Evolutionary conservation across 2,329 filamentous ascomycete species (phyloP), one percentile per base, ranked within the genome.

Genomic region (Bertia moriformis): DNA sequence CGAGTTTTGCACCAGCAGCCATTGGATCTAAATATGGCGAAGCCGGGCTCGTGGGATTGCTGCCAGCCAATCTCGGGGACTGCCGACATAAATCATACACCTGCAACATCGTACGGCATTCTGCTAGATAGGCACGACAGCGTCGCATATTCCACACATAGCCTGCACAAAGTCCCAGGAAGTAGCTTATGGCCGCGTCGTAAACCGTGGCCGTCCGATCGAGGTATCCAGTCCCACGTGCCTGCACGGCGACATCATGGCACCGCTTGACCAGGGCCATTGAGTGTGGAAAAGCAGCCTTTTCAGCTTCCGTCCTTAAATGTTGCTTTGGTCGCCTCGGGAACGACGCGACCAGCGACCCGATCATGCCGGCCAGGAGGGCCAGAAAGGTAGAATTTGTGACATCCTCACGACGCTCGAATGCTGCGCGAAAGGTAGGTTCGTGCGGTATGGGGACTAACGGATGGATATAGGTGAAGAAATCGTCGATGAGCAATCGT

Each of bases 391-490:
- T 62, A 14, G 49, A 48, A 43, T 59, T 60, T 13, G 51, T 57
- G 14, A 52, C 41, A 49, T 65, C 62, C 45, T 65, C 58, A 38
- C 62, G 51, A 20, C 53, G 51, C 35, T 57, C 57, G 42, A 65
- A 58, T 1, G 60, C 58, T 38, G 55, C 54, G 37, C 62, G 57
- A 40, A 65, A 66, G 17, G 58, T 60, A 14, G 59, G 60, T 39
- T 66, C 62, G 46, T 66, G 62, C 4, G 62, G 62, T 18, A 66
- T 41, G 4, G 62, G 62, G 13, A 63, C 54, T 38, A 66, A 45
- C 13, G 62, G 62, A 43, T 66, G 62, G 27, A 66, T 65, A 43
- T 63, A 65, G 4, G 56, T 61, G 40, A 66, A 66, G 40, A 58
- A 66, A 46, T 66, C 62, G 44, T 65, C 61, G 12, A 66, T 43